Evolutionary conservation across 805 yeast genomes (phyloP), one percentile per base, ranked within the genome.

Genomic region (Suhomyces pyralidae): DNA sequence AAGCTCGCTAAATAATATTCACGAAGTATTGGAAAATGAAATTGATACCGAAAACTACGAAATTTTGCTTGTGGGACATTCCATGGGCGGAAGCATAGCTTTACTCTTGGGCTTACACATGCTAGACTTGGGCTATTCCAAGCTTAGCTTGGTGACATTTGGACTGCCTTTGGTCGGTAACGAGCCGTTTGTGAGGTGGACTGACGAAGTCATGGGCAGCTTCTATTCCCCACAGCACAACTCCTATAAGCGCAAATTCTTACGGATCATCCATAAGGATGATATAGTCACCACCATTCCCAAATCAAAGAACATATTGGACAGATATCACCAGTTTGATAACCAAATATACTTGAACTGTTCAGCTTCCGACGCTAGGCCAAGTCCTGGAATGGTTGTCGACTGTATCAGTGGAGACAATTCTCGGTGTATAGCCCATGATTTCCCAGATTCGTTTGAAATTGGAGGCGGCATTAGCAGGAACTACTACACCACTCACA

Each of bases 121-220:
- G 49, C 58, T 70, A 9, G 74, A 70, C 52, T 53, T 65, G 49
- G 76, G 77, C 1, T 68, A 59, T 51, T 63, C 67, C 15, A 62
- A 64, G 20, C 46, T 68, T 40, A 62, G 66, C 0, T 45, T 77
- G 40, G 67, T 74, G 4, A 75, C 80, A 1, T 66, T 76, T 73
- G 81, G 80, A 1, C 80, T 70, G 58, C 81, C 81, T 0, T 62
- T 73, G 20, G 52, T 74, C 6, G 81, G 81, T 2, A 76, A 77
- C 56, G 52, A 59, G 15, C 60, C 59, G n/a, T 74, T 77, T 51
- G 66, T 68, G 1, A 47, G 56, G 3, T 76, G 77, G 75, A 67
- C 66, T 3, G 77, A 74, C 51, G 40, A 34, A 2, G 70, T 61
- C 2, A 48, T 70, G 63, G 74, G 71, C 4, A 71, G 77, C 51